These are phyloP conservation scores for Marasmius sp. DNA, from an alignment of 1,284 basidiomycete genomes.

Conservation along the genomic window DNA sequence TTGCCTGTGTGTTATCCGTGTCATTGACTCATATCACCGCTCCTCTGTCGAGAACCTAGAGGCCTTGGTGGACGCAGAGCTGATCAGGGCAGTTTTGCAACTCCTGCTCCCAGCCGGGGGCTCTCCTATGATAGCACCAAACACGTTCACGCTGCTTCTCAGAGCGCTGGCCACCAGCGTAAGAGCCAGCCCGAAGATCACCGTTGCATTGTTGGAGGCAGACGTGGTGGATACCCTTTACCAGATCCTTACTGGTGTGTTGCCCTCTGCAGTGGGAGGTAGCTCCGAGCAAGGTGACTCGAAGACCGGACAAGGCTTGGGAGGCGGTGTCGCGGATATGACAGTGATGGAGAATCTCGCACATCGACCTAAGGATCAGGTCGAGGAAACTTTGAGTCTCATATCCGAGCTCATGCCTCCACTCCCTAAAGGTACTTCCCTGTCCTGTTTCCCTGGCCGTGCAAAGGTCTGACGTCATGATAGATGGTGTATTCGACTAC, in stretches of 20 bases:
- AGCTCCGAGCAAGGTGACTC: slow-evolving; percentile 67
- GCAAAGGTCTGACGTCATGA: slow-evolving; percentile 14
- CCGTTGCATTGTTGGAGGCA: slow-evolving; percentile 83
- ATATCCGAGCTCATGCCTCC: slow-evolving; percentile 90
- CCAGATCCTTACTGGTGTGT: slow-evolving; percentile 89
- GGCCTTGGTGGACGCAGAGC: slow-evolving; percentile 77
- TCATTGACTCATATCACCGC: slow-evolving; percentile 88
- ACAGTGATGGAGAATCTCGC: slow-evolving; percentile 96
- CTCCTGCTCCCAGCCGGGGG: slow-evolving; percentile 86
- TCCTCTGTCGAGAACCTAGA: slow-evolving; percentile 84
- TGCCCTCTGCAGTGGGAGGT: slow-evolving; percentile 63
- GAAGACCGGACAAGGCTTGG: slow-evolving; percentile 68
- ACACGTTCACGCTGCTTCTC: slow-evolving; percentile 87
- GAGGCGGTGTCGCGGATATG: slow-evolving; percentile 90
- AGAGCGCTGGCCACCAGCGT: slow-evolving; percentile 85
- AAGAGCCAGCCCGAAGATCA: slow-evolving; percentile 83
- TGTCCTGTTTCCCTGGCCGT: background rate
- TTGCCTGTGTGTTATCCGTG: slow-evolving; percentile 88
- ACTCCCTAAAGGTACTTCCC: slow-evolving; percentile 74
- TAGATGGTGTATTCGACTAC: slow-evolving; percentile 92
- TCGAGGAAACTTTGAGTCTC: slow-evolving; percentile 88
- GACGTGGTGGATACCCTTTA: slow-evolving; percentile 90
- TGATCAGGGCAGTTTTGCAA: slow-evolving; percentile 82
- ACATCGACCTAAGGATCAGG: slow-evolving; percentile 94
- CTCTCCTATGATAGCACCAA: slow-evolving; percentile 78